These are phyloP conservation scores for Glycyrrhiza uralensis DNA, from an alignment of 306 rosid genomes.

Conservation along the genomic window DNA sequence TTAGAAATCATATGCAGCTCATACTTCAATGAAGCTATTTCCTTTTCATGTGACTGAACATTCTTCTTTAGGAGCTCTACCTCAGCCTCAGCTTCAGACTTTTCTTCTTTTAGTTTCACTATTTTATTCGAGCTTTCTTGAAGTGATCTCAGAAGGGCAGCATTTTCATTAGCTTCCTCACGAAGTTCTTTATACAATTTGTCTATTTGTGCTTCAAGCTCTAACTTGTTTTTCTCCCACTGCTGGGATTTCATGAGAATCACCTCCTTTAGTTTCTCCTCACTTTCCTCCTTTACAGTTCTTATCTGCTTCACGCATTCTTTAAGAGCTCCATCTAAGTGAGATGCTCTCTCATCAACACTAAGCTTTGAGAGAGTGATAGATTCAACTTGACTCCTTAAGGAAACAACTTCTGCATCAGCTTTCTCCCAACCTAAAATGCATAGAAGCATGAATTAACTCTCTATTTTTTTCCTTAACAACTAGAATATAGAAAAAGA, in stretches of 20 bases:
- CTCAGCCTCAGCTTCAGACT: slow-evolving; percentile 71
- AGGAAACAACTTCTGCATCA: slow-evolving; percentile 79
- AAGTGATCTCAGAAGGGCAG: slow-evolving; percentile 66
- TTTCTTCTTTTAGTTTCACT: slow-evolving; percentile 65
- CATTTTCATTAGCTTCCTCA: slow-evolving; percentile 57
- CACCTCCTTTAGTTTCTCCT: slow-evolving; percentile 74
- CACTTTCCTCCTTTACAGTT: slow-evolving; percentile 74
- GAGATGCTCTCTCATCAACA: slow-evolving; percentile 72
- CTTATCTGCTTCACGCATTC: slow-evolving; percentile 86
- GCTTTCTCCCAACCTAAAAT: slow-evolving; percentile 94
- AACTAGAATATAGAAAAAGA: not conserved
- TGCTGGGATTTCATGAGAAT: slow-evolving; percentile 59
- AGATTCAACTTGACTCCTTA: slow-evolving; percentile 70
- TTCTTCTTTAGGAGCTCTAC: slow-evolving; percentile 61
- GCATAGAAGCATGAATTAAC: slow-evolving; percentile 1
- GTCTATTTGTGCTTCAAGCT: slow-evolving; percentile 64
- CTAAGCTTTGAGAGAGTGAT: slow-evolving; percentile 67
- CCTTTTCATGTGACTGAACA: slow-evolving; percentile 69
- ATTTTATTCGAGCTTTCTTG: slow-evolving; percentile 74
- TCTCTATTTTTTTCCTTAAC: not conserved
- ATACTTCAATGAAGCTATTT: slow-evolving; percentile 70
- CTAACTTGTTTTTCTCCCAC: slow-evolving; percentile 70
- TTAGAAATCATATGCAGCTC: slow-evolving; percentile 71
- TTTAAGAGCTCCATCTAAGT: slow-evolving; percentile 86
- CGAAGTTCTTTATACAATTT: slow-evolving; percentile 67